Base-by-base conservation (phyloP, 495 filamentous ascomycete species). In the Penicillium coffeae region DNA sequence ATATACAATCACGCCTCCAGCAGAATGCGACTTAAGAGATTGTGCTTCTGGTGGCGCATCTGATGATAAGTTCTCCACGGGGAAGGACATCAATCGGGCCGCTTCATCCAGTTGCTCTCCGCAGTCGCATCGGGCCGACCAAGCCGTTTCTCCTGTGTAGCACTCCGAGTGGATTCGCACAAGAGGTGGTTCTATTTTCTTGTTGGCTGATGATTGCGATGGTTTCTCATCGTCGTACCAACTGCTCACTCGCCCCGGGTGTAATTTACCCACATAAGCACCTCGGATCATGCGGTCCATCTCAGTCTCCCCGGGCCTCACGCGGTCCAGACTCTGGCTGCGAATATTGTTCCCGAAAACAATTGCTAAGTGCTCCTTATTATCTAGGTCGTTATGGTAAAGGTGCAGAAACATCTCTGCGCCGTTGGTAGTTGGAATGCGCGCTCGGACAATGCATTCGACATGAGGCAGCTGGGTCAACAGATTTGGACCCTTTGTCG, bases 31-130 rank as follows among this genome's bases (percentile, higher is more conserved):
- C 21, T 57, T 62, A 16, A 70, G 53, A 10, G 82, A 78, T 21
- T 62, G 54, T n/a, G 55, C 48, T 38, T 64, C 61, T 46, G 65
- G 58, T 20, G 62, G 60, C 21, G 68, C 64, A 42, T 68, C 57
- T 8, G 64, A 62, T 3, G 68, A 49, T 21, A 68, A 41, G 3
- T 72, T 63, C 12, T 69, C 55, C n/a, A 70, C 65, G 3, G 80
- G 79, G n/a, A 95, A 69, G 5, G 89, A 88, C 93, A 99, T 97
- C 7, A 97, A 69, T 13, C 93, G 76, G 2, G 92, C 93, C 2
- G 94, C 93, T 70, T 99, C 93, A 60, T 99, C 93, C 2, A 99
- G 74, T 65, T 99, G 93, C 67, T 97, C 94, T 21, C 93, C 93
- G 64, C 93, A 99, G 67, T 99, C 93, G 66, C 93, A 99, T 4